Percentiles rank a stretch among this genome's conserved stretches.
Conservation (phyloP, 23 red algal species). For the Gracilaria domingensis region DNA sequence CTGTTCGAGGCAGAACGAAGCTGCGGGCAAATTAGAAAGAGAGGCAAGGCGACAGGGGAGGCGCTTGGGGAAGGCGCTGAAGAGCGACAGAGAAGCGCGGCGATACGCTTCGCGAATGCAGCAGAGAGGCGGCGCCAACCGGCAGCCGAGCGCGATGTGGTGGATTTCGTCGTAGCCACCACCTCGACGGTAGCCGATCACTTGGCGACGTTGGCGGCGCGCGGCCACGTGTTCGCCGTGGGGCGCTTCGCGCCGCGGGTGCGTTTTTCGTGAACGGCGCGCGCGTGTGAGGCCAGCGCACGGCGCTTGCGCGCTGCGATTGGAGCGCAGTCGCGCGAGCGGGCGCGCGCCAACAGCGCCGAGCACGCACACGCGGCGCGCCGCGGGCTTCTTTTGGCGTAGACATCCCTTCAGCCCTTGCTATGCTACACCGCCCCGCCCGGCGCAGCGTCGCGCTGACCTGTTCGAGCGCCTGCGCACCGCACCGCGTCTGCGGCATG, state of each 20-base stretch:
- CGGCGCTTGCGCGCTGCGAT: neutral
- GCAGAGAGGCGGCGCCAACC: neutral
- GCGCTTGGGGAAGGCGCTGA: neutral
- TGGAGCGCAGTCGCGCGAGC: slow-evolving; percentile 2
- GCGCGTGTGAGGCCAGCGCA: neutral
- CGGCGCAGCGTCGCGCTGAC: neutral
- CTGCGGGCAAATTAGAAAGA: neutral
- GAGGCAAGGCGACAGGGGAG: neutral
- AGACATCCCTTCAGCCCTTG: too few species aligned
- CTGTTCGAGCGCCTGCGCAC: neutral
- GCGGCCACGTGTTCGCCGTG: neutral
- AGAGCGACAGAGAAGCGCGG: neutral
- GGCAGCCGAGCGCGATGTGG: too few species aligned
- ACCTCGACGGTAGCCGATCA: neutral
- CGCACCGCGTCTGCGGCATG: neutral
- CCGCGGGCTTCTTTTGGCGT: neutral
- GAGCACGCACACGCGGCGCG: neutral
- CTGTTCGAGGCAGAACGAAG: neutral
- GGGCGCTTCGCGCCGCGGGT: neutral
- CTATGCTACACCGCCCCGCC: too few species aligned
- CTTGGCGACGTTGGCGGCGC: neutral
- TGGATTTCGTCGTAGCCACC: too few species aligned
- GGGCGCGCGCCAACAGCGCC: slow-evolving; percentile 15
- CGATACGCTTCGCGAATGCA: neutral
- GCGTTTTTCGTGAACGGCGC: neutral